These are phyloP conservation scores for Dictyostelium capitatum DNA, from an alignment of 78 protist species.

Conservation along the genomic window DNA sequence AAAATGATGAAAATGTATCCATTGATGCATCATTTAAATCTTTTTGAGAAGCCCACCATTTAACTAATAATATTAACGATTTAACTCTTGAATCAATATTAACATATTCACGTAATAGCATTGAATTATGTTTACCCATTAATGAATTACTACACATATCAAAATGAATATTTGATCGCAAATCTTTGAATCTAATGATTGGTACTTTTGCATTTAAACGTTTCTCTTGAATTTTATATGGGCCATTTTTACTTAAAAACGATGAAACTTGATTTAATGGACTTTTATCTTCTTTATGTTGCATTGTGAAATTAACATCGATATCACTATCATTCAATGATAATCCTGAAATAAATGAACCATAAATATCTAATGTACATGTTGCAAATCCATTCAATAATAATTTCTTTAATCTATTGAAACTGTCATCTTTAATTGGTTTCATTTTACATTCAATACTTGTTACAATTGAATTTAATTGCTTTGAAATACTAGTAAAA, in stretches of 20 bases:
- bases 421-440: neutral
- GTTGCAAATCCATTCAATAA: neutral
- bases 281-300: neutral
- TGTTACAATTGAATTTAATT: no score
- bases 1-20: conserved; percentile 30
- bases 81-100: neutral
- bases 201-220: conserved; percentile 23
- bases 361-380: neutral
- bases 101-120: conserved; percentile 14
- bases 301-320: neutral
- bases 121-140: conserved; percentile 11
- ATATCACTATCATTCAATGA: conserved; percentile 16
- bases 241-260: neutral
- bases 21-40: conserved; percentile 30
- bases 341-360: conserved; percentile 1
- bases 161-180: neutral
- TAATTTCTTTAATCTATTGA: neutral
- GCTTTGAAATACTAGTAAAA: no score
- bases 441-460: neutral
- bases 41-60: conserved; percentile 9
- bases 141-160: conserved; percentile 32
- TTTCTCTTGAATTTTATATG: neutral
- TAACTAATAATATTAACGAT: neutral
- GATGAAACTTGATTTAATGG: neutral
- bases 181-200: conserved; percentile 16